Base-by-base conservation (phyloP, 1,139 yeast species). In the Lodderomyces theae region DNA sequence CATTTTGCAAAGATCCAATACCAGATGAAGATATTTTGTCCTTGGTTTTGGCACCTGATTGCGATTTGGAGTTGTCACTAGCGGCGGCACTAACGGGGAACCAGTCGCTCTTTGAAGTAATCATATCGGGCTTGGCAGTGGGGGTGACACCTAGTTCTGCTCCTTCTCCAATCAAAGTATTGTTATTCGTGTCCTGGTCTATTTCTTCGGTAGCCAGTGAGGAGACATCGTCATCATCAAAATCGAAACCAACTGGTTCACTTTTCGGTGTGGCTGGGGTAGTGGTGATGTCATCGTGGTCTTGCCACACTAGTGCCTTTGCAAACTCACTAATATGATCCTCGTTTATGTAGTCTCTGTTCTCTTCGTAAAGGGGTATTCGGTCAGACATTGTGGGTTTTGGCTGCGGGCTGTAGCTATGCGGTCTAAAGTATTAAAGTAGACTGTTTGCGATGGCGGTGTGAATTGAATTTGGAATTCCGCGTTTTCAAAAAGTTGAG, bases 21-120 rank as follows among this genome's bases (percentile, higher is more conserved):
- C 42, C 50, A 46, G 37, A 48, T 34, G 37, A 46, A 34, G 41
- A 19, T 9, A 21, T 29, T 8, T 16, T 18, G 10, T 11, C 6
- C 18, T 29, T 18, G 34, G 37, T 38, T 5, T 30, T 33, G 19
- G 29, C 11, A 35, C 26, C 34, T 38, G 34, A 32, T 33, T 26
- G 26, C 30, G 37, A 21, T 17, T 23, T 16, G 24, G 17, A 23
- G 34, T 39, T 18, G 3, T 41, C 31, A 6, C 40, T 30, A 13
- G 42, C 44, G 15, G 48, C 60, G 15, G 48, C 60, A 33, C 71
- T 65, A 3, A 80, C 64, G 0, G 89, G 89, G 15, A 76, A 76
- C 90, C 89, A 82, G 56, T 83, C 89, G 48, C 76, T 77, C 50
- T 75, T 73, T 2, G 88, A 80, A 0, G 77, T 58, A 38, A 83